These are phyloP conservation scores for Peniophora sp. DNA, from an alignment of 1,284 basidiomycete species.

Conservation along the genomic window DNA sequence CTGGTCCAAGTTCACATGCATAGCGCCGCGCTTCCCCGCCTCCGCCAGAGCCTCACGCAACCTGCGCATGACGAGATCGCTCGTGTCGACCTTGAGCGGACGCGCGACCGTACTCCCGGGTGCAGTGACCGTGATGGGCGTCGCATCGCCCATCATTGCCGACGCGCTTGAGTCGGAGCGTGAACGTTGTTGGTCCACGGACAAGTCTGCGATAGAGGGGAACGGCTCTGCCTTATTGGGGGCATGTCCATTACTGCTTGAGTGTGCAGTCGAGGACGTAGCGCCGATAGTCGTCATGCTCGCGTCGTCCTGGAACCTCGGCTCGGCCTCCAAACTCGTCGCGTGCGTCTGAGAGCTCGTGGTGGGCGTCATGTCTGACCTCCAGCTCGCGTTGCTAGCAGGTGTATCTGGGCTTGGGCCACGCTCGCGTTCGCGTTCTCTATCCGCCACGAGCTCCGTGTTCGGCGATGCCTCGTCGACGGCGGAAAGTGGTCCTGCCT, in stretches of 20 bases:
- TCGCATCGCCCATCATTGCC: slow-evolving; percentile 9
- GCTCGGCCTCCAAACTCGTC: not conserved
- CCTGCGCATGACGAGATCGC: slow-evolving; percentile 40
- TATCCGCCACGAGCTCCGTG: slow-evolving; percentile 10
- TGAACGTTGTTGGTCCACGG: slow-evolving; percentile 8
- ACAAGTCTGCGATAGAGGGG: slow-evolving; percentile 3
- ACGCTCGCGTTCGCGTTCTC: slow-evolving; percentile 11
- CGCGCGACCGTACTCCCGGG: slow-evolving; percentile 25
- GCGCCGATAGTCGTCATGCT: not conserved
- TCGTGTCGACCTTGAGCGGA: slow-evolving; percentile 26
- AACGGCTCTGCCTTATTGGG: not conserved
- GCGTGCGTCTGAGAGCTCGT: not conserved
- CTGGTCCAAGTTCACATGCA: slow-evolving; percentile 68
- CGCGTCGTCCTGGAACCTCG: not conserved
- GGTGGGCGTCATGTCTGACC: not conserved
- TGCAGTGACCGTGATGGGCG: slow-evolving; percentile 39
- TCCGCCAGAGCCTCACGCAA: slow-evolving; percentile 58
- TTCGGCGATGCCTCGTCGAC: slow-evolving; percentile 16
- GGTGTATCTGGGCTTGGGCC: not conserved
- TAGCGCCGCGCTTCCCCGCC: slow-evolving; percentile 54
- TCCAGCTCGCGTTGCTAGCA: slow-evolving; percentile 1
- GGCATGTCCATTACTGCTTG: not conserved
- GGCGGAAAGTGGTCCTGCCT: slow-evolving; percentile 26
- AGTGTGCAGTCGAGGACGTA: not conserved
- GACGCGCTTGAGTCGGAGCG: slow-evolving; percentile 15